Evolutionary conservation across 805 yeast genomes (phyloP).

Genomic region (Kuraishia floccosa): DNA sequence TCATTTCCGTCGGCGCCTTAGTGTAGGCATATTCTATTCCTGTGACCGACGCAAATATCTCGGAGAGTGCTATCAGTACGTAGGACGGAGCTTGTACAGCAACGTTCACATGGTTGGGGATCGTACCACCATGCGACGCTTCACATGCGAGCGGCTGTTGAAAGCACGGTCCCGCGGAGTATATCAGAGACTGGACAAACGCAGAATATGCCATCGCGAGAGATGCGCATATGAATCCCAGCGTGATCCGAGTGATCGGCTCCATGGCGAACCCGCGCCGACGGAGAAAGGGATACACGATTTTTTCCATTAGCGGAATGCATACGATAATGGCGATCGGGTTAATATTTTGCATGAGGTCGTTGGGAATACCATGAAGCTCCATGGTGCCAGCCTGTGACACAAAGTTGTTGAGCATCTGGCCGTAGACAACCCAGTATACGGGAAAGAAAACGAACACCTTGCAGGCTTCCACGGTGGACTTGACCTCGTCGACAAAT

Average conservation of each 20-base stretch:
- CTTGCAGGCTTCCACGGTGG: slow-evolving; percentile 31
- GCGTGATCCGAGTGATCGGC: slow-evolving; percentile 30
- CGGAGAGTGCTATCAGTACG: slow-evolving; percentile 37
- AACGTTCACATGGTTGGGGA: slow-evolving; percentile 20
- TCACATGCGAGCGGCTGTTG: slow-evolving; percentile 4
- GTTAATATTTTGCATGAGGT: slow-evolving; percentile 42
- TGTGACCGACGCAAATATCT: slow-evolving; percentile 39
- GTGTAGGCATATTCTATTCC: slow-evolving; percentile 46
- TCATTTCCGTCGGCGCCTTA: slow-evolving; percentile 36
- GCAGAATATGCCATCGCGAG: slow-evolving; percentile 38
- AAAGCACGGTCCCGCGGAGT: slow-evolving; percentile 39
- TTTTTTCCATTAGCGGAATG: slow-evolving; percentile 37
- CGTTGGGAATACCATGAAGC: slow-evolving; percentile 42
- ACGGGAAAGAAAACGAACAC: slow-evolving; percentile 30
- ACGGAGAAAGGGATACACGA: slow-evolving; percentile 35
- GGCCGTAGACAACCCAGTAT: slow-evolving; percentile 28
- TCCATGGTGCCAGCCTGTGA: slow-evolving; percentile 42
- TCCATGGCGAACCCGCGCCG: slow-evolving; percentile 27
- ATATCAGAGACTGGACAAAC: slow-evolving; percentile 34
- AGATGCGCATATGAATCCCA: slow-evolving; percentile 37
- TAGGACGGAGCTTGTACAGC: slow-evolving; percentile 22
- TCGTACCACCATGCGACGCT: slow-evolving; percentile 13
- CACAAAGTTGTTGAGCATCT: slow-evolving; percentile 30
- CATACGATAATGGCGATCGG: slow-evolving; percentile 40
- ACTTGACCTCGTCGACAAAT: slow-evolving; percentile 33